Percentiles rank a stretch among this genome's conserved stretches.
These are phyloP conservation scores for Coemansia sp. DNA, from an alignment of 192 early-diverging fungal genomes.

Conservation along the genomic window DNA sequence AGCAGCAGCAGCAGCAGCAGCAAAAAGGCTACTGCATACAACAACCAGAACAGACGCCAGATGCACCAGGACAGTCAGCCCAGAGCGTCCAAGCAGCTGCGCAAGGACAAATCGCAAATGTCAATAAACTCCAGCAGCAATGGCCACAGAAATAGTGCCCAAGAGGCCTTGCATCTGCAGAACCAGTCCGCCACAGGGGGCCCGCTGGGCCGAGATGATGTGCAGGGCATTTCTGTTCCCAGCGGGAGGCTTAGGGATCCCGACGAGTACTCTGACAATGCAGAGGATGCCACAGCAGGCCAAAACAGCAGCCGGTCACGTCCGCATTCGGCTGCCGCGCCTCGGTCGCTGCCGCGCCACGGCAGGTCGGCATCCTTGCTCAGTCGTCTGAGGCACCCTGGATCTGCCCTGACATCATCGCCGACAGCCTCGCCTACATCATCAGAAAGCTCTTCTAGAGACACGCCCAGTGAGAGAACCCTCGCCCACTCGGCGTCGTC, in stretches of 20 bases:
- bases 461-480: slow-evolving; percentile 36
- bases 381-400: slow-evolving; percentile 13
- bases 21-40: background rate
- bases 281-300: no score
- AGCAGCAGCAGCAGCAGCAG: background rate
- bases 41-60: no score
- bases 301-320: no score
- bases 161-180: no score
- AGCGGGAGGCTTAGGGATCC: no score
- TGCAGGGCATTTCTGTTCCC: no score
- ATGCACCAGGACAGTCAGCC: background rate
- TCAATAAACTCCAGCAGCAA: no score
- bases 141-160: no score
- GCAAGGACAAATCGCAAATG: background rate
- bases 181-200: no score
- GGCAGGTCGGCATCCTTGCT: slow-evolving; percentile 24
- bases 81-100: background rate
- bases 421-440: slow-evolving; percentile 37
- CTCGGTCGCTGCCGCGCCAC: slow-evolving; percentile 3
- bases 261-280: no score
- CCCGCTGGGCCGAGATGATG: no score
- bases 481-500: slow-evolving; percentile 35
- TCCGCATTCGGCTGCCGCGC: background rate
- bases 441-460: slow-evolving; percentile 33
- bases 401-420: background rate